Percentiles rank a stretch among this genome's conserved stretches.
Evolutionary conservation across 2,329 filamentous ascomycete species (phyloP).

Genomic region (Harringtonia lauricola): DNA sequence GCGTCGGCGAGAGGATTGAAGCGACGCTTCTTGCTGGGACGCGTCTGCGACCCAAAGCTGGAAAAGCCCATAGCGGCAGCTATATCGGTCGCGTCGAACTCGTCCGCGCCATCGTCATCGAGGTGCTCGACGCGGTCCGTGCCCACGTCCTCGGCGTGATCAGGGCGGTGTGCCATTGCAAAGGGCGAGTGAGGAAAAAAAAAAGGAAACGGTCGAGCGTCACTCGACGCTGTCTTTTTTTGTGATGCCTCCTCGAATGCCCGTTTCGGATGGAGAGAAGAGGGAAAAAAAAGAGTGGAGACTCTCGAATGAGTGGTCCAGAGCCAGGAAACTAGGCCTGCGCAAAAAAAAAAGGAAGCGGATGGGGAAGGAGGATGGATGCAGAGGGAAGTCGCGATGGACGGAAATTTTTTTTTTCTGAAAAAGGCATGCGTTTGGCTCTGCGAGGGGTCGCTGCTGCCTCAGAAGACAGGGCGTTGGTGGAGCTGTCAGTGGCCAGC

Average conservation of each 20-base stretch:
- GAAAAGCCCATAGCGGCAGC: slow-evolving; percentile 64
- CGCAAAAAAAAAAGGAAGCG: too few species aligned
- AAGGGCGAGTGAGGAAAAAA: neutral
- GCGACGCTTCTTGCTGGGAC: slow-evolving; percentile 53
- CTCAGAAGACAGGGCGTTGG: neutral
- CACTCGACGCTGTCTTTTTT: neutral
- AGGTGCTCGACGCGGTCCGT: neutral
- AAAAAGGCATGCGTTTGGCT: too few species aligned
- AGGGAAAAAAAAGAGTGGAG: neutral
- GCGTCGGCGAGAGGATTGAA: slow-evolving; percentile 47
- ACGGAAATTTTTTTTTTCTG: too few species aligned
- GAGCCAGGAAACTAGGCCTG: neutral
- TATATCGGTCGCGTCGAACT: slow-evolving; percentile 40
- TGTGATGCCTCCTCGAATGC: neutral
- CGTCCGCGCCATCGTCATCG: slow-evolving; percentile 10
- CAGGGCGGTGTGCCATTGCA: neutral
- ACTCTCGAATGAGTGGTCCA: neutral
- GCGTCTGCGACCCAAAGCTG: slow-evolving; percentile 49
- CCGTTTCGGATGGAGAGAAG: too few species aligned
- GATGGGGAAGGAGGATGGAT: too few species aligned
- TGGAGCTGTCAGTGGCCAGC: neutral
- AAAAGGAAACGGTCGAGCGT: neutral
- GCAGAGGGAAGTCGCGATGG: too few species aligned
- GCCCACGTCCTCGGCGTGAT: neutral
- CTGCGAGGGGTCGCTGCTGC: neutral